Base-by-base conservation (phyloP, 768 basidiomycete genomes). In the Russula olivacea region DNA sequence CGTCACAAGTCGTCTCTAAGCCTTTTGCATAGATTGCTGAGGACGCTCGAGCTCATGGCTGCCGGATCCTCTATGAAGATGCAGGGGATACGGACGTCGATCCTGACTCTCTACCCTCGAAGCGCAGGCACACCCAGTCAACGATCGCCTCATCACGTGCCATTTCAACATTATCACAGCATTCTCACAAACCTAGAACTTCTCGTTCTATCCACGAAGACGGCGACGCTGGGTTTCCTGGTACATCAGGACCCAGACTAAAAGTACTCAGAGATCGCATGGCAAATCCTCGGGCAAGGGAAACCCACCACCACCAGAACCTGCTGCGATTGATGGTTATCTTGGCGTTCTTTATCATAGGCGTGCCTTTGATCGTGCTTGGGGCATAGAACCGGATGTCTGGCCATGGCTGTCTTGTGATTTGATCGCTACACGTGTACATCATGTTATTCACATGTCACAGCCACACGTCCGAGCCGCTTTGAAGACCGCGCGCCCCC, bases 1-100 rank as follows among this genome's bases (percentile, higher is more conserved):
- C 2, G 6, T 28, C 2, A 36, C n/a, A 45, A 9, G 1, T 32
- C 6, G 1, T 14, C 19, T 34, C 17, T 21, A 5, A 28, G 0
- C 2, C 14, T 43, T n/a, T 7, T 3, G 11, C 41, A 6, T 48
- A 64, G 58, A 32, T 64, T 12, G 63, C 58, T 2, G 40, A 64
- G 47, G 47, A 55, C 14, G 58, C 58, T 40, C 58, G 55, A 23
- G 40, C 58, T 8, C 40, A 55, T 21, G 58, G 48, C 47, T 64
- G 58, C 32, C 63, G 48, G 19, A 28, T 60, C 15, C 14, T 32
- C 40, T 48, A 53, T 4, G 30, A 40, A 49, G n/a, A n/a, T 21
- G 45, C 2, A 2, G 36, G 4, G 15, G 21, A 17, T 28, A 25
- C 25, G 19, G 45, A 59, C 47, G 1, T 23, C n/a, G 38, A 59